Percentiles rank a stretch among this genome's conserved stretches.
These are phyloP conservation scores for Spinellus fusiger DNA, from an alignment of 192 early-diverging fungal species.

Conservation along the genomic window DNA sequence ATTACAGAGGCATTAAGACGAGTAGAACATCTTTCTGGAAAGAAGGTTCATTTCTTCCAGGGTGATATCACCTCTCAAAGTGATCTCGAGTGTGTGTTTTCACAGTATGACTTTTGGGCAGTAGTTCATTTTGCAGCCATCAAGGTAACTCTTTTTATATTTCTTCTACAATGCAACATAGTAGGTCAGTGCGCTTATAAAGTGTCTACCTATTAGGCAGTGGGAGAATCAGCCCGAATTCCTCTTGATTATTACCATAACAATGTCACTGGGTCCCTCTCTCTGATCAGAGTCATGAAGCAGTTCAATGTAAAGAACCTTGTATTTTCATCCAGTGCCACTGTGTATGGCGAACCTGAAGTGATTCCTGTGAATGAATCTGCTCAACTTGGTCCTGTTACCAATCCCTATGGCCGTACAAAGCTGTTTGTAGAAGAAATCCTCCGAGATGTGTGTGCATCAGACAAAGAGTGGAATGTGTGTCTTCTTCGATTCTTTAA, in stretches of 20 bases:
- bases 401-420: conserved; percentile 94
- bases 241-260: conserved; percentile 92
- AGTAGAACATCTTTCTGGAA: conserved; percentile 54
- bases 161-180: no score
- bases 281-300: conserved; percentile 79
- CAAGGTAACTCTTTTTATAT: conserved; percentile 38
- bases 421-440: conserved; percentile 90
- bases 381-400: conserved; percentile 63
- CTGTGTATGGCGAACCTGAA: conserved; percentile 82
- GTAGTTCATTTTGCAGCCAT: conserved; percentile 88
- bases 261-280: conserved; percentile 87
- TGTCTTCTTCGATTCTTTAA: conserved; percentile 85
- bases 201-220: conserved; percentile 51
- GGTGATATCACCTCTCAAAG: conserved; percentile 72
- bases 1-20: conserved; percentile 58
- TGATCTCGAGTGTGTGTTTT: conserved; percentile 65
- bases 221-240: conserved; percentile 72
- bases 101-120: conserved; percentile 55
- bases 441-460: conserved; percentile 64
- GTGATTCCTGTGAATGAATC: conserved; percentile 65
- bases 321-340: conserved; percentile 92
- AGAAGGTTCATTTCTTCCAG: conserved; percentile 60
- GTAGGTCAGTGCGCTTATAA: no score
- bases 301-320: conserved; percentile 78
- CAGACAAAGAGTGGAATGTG: conserved; percentile 58